Evolutionary conservation across 306 rosid species (phyloP).

Genomic region (Cicer chorassanicum): DNA sequence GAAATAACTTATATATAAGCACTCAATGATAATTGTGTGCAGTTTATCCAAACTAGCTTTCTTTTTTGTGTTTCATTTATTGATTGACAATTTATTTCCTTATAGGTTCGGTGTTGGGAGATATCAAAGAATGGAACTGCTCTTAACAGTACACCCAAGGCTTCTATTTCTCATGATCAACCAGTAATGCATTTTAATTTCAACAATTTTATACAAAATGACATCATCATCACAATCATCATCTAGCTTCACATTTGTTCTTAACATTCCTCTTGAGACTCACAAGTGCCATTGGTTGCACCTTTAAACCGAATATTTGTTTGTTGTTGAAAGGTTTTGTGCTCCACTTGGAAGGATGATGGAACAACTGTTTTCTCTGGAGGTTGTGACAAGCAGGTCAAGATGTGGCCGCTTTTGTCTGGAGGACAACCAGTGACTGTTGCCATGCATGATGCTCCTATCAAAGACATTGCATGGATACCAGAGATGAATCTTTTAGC

Average conservation of each 20-base stretch:
- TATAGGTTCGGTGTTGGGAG: conserved; percentile 88
- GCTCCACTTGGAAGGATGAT: conserved; percentile 95
- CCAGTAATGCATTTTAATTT: conserved; percentile 57
- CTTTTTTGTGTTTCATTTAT: conserved; percentile 3
- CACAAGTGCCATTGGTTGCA: conserved; percentile 8
- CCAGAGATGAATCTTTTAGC: conserved; percentile 88
- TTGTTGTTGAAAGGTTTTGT: conserved; percentile 69
- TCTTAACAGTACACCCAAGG: conserved; percentile 69
- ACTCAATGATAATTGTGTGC: no score
- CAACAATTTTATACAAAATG: neutral
- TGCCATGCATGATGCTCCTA: conserved; percentile 91
- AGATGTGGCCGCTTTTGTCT: conserved; percentile 90
- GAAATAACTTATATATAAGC: no score
- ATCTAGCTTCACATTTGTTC: no score
- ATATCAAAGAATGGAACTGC: conserved; percentile 61
- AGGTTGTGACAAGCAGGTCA: conserved; percentile 94
- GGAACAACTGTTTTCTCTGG: conserved; percentile 94
- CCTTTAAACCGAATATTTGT: neutral
- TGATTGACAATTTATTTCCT: conserved; percentile 1
- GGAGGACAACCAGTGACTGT: conserved; percentile 86
- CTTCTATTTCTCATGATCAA: conserved; percentile 81
- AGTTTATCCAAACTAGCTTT: neutral
- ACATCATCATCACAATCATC: no score
- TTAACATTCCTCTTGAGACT: neutral
- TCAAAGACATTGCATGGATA: conserved; percentile 85